A percentile compares a stretch with the other conserved stretches of the same genome.
Evolutionary conservation across 2,329 filamentous ascomycete species (phyloP).

Genomic region (Pseudogymnoascus sp.): DNA sequence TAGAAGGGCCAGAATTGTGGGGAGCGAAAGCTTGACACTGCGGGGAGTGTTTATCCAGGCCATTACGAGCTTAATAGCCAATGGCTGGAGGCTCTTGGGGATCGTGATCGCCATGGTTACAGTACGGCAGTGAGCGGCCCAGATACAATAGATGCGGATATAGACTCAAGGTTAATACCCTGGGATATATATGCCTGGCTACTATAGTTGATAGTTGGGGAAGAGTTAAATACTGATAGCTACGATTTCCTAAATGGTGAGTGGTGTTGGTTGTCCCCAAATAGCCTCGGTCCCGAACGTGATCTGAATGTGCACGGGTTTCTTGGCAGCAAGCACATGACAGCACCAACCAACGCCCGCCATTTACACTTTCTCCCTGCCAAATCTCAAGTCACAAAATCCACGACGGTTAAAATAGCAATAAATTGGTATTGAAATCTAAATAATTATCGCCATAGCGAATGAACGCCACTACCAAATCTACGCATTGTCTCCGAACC

Average conservation of each 20-base stretch:
- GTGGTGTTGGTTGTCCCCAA: background rate
- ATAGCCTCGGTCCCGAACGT: slow-evolving; percentile 3
- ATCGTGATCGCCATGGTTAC: slow-evolving; percentile 1
- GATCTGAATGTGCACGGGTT: background rate
- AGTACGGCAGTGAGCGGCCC: background rate
- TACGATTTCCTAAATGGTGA: background rate
- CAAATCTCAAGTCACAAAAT: background rate
- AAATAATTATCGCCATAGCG: background rate
- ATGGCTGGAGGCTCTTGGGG: background rate
- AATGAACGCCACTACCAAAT: background rate
- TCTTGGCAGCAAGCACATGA: background rate
- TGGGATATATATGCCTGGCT: background rate
- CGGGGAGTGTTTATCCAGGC: background rate
- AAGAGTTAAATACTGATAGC: background rate
- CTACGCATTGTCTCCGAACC: background rate
- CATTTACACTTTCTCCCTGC: background rate
- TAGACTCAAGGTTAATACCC: background rate
- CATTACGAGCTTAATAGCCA: background rate
- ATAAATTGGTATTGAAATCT: background rate
- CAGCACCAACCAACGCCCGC: background rate
- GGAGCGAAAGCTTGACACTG: background rate
- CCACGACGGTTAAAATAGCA: background rate
- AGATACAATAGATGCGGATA: background rate
- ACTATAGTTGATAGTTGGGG: background rate
- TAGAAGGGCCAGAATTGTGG: background rate